Evolutionary conservation across 208 protist genomes (phyloP).

Genomic region (Trypanosoma grayi): DNA sequence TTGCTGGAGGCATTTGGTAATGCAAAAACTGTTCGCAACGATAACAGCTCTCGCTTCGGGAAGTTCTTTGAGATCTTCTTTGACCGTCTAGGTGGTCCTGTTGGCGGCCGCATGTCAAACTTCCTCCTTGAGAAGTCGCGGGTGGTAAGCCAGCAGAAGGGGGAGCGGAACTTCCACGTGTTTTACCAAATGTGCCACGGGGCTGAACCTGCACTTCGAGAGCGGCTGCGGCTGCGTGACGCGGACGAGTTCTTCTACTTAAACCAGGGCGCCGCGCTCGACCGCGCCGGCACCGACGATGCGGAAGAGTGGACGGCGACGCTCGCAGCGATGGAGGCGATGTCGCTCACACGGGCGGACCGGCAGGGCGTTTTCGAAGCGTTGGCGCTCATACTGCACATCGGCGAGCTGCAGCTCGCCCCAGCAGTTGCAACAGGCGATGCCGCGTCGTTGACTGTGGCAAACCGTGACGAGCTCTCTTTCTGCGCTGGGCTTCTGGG

Average conservation of each 20-base stretch:
- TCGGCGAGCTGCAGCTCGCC: slow-evolving; percentile 93
- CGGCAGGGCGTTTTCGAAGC: slow-evolving; percentile 77
- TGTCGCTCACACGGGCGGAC: slow-evolving; percentile 79
- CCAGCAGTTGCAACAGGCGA: slow-evolving; percentile 12
- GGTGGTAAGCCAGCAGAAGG: slow-evolving; percentile 71
- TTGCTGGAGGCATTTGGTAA: slow-evolving; percentile 93
- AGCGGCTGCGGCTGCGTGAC: slow-evolving; percentile 28
- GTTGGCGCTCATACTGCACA: slow-evolving; percentile 92
- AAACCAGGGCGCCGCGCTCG: slow-evolving; percentile 41
- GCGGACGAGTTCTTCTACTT: slow-evolving; percentile 75
- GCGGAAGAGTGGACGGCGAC: slow-evolving; percentile 70
- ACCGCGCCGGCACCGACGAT: slow-evolving; percentile 86
- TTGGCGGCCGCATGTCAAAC: slow-evolving; percentile 84
- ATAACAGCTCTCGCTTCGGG: slow-evolving; percentile 92
- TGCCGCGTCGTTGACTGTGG: slow-evolving; percentile 13
- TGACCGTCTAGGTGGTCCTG: slow-evolving; percentile 65
- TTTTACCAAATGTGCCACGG: slow-evolving; percentile 93
- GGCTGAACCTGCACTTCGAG: slow-evolving; percentile 35
- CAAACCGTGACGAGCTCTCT: slow-evolving; percentile 35
- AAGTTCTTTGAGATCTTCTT: slow-evolving; percentile 94
- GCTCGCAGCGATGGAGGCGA: slow-evolving; percentile 87
- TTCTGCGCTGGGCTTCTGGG: slow-evolving; percentile 61
- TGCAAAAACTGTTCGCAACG: slow-evolving; percentile 91
- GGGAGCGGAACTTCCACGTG: slow-evolving; percentile 96
- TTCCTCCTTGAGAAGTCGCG: slow-evolving; percentile 93